These are phyloP conservation scores for Erodium moschatum DNA, from an alignment of 441 rosid genomes.

Conservation along the genomic window DNA sequence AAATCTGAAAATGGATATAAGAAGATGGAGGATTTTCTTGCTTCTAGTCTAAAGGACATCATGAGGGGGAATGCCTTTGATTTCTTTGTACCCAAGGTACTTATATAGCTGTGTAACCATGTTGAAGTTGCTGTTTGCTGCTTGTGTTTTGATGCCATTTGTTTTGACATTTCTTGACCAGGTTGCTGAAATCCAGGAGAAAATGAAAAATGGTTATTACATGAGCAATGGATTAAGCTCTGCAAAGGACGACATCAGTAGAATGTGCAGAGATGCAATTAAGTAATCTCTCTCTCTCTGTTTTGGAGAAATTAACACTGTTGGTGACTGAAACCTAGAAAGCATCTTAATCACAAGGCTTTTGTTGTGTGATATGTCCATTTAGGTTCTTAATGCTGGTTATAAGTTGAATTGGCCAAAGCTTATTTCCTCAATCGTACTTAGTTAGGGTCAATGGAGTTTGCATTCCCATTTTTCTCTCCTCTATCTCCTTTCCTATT, in stretches of 20 bases:
- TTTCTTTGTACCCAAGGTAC: slow-evolving; percentile 81
- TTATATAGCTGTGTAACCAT: not conserved
- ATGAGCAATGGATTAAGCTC: slow-evolving; percentile 70
- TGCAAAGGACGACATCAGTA: slow-evolving; percentile 91
- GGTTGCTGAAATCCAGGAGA: slow-evolving; percentile 86
- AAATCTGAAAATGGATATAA: slow-evolving; percentile 80
- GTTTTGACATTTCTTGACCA: slow-evolving; percentile 29
- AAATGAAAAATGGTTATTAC: slow-evolving; percentile 82
- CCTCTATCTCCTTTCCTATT: too few relatives aligned
- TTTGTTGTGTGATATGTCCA: not conserved
- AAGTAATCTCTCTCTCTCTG: slow-evolving; percentile 44
- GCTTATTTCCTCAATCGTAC: too few relatives aligned
- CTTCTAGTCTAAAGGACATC: slow-evolving; percentile 78
- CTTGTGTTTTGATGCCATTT: slow-evolving; percentile 15
- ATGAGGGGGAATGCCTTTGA: slow-evolving; percentile 90
- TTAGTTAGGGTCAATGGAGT: too few relatives aligned
- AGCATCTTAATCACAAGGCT: not conserved
- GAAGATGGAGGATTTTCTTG: slow-evolving; percentile 92
- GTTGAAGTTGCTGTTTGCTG: slow-evolving; percentile 11
- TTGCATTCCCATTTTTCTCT: too few relatives aligned
- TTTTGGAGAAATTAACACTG: not conserved
- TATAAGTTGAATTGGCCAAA: too few relatives aligned
- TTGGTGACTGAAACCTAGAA: not conserved
- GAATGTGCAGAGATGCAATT: slow-evolving; percentile 98
- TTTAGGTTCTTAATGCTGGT: too few relatives aligned